Evolutionary conservation across 495 filamentous ascomycete genomes (phyloP), one percentile per base, ranked within the genome.

Genomic region (Cercophora scortea): DNA sequence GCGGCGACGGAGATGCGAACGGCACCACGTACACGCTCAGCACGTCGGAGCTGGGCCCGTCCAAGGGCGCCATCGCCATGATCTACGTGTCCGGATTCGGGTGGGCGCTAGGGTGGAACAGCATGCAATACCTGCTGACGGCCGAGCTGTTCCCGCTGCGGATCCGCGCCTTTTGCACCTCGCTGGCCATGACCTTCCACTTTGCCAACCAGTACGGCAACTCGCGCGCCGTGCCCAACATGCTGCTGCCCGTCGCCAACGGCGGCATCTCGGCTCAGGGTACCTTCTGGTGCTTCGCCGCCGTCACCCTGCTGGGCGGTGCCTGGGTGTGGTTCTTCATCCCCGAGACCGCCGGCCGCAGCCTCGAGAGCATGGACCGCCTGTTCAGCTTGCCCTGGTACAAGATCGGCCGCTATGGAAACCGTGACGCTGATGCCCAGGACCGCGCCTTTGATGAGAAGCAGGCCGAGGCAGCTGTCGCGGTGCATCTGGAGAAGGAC

Each of bases 21-120:
- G 46, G n/a, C 17, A 25, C 2, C 5, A 25, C 2, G 2, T 69
- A 61, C 53, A 45, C 57, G 17, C 50, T 71, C 2, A 58, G 60
- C n/a, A 33, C 68, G 39, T 50, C 58, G 10, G 49, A 71, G 36
- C 48, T 70, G 55, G 44, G 50, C 0, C 68, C 72, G 6, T 78
- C 78, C 44, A 65, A 71, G 42, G 82, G 74, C 35, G 83, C 79
- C 13, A 78, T 87, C 52, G 79, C 77, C 32, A 81, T 83, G 78
- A 84, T 88, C 47, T 88, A 82, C 55, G 36, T 88, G 41, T 82
- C 77, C 0, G 83, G 82, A 3, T 64, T 79, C 13, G 83, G 85
- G 2, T 89, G 86, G 85, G 84, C 85, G 0, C 69, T 88, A 0
- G 85, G 86, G 45, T 89, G 85, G 83, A 88, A 87, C 60, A 77